These are phyloP conservation scores for Ceratobasidium theobromae DNA, from an alignment of 1,284 basidiomycete genomes.

Conservation along the genomic window DNA sequence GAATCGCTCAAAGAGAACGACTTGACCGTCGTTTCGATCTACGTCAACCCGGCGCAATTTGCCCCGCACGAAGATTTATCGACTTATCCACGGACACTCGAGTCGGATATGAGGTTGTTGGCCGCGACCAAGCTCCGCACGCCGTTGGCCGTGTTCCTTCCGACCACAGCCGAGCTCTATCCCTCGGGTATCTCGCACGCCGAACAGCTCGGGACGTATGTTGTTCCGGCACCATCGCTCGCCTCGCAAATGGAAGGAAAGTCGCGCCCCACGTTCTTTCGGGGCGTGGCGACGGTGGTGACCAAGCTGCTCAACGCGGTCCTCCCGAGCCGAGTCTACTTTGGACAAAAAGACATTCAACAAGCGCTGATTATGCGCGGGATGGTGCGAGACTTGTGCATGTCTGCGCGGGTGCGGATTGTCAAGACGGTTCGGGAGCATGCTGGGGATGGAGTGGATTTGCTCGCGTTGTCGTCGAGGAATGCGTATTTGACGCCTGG, in stretches of 20 bases:
- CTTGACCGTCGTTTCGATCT: constrained; percentile 90
- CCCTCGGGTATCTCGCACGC: constrained; percentile 83
- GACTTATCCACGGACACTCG: constrained; percentile 83
- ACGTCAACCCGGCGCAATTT: constrained; percentile 98
- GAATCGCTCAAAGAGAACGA: constrained; percentile 78
- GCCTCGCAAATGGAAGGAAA: constrained; percentile 84
- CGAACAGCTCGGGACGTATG: constrained; percentile 79
- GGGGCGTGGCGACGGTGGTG: constrained; percentile 93
- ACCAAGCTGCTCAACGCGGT: constrained; percentile 94
- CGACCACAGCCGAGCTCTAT: constrained; percentile 80
- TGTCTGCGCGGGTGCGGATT: constrained; percentile 2
- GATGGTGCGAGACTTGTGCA: constrained; percentile 75
- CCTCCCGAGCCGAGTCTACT: constrained; percentile 91
- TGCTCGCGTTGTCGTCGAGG: constrained; percentile 81
- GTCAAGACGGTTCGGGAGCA: constrained; percentile 12
- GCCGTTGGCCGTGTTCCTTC: constrained; percentile 76
- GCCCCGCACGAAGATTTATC: constrained; percentile 92
- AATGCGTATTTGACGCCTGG: constrained; percentile 77
- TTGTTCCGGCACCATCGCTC: constrained; percentile 2
- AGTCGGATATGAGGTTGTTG: constrained; percentile 52
- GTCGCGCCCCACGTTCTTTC: constrained; percentile 87
- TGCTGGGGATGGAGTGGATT: not conserved
- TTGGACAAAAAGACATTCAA: constrained; percentile 99
- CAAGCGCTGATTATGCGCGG: constrained; percentile 86
- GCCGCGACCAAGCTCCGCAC: constrained; percentile 46